A percentile compares a stretch with the other conserved stretches of the same genome.
phyloP scores from a whole-genome alignment of 768 basidiomycete species.

The Fomitopsis pulvina region DNA sequence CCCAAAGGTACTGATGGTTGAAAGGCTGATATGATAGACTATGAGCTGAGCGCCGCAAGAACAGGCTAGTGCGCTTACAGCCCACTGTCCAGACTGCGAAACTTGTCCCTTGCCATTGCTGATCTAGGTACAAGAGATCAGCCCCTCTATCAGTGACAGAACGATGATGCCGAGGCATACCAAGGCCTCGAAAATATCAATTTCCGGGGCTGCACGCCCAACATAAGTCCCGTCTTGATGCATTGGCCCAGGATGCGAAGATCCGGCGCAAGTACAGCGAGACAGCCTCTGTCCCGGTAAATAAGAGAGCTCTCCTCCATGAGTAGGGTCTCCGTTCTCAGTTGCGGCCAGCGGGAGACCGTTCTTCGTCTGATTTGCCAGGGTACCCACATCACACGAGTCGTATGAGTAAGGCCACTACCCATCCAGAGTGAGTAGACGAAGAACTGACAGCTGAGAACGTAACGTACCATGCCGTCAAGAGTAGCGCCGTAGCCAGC shows the following conservation, averaged over 20 bases:
- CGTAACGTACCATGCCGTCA: conserved; percentile 63
- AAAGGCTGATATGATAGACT: conserved; percentile 49
- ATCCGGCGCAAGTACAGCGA: conserved; percentile 79
- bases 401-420: conserved; percentile 85
- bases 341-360: conserved; percentile 59
- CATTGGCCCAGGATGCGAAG: conserved; percentile 79
- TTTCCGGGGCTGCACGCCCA: conserved; percentile 82
- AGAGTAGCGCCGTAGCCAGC: conserved; percentile 85
- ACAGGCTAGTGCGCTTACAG: conserved; percentile 36
- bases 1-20: conserved; percentile 66
- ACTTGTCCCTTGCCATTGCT: conserved; percentile 45
- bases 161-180: conserved; percentile 46
- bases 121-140: neutral
- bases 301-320: conserved; percentile 47
- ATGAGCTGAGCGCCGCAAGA: neutral
- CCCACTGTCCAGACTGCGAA: conserved; percentile 85
- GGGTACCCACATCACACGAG: conserved; percentile 59
- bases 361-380: conserved; percentile 66
- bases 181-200: conserved; percentile 86
- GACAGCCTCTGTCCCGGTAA: conserved; percentile 82
- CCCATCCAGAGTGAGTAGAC: neutral
- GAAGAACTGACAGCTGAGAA: neutral
- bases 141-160: neutral
- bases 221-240: conserved; percentile 69
- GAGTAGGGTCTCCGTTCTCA: conserved; percentile 44